Conservation (phyloP, 2,329 filamentous ascomycete genomes). For the Xylariaceae sp. region DNA sequence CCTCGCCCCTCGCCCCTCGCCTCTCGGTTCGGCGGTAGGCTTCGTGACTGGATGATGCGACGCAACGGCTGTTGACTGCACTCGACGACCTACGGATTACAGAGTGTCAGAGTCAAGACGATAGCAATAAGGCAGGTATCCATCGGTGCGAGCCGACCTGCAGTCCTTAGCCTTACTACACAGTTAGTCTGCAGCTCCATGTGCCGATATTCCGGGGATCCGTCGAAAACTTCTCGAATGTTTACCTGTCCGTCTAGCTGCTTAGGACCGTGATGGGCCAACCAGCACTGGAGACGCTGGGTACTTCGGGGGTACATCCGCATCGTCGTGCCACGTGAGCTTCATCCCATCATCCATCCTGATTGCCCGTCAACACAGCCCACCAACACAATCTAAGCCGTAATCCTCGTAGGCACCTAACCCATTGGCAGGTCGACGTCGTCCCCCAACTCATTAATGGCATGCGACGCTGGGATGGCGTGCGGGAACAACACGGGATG, state of each 20-base stretch:
- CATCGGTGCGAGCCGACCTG: conserved; percentile 12
- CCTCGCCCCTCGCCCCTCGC: too few relatives aligned
- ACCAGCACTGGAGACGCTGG: background rate
- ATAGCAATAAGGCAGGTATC: background rate
- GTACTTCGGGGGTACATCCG: background rate
- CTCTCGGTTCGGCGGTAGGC: too few relatives aligned
- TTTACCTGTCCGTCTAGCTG: background rate
- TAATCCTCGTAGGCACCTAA: background rate
- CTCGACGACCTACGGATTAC: too few relatives aligned
- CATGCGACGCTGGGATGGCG: background rate
- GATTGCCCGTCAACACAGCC: too few relatives aligned
- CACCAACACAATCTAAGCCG: too few relatives aligned
- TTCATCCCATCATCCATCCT: background rate
- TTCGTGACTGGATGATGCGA: background rate
- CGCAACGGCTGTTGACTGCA: background rate
- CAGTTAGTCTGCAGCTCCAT: conserved; percentile 4
- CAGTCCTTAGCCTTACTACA: background rate
- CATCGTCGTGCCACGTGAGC: background rate
- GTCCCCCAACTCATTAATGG: background rate
- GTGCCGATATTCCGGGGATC: conserved; percentile 17
- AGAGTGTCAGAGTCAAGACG: too few relatives aligned
- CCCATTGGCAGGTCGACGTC: background rate
- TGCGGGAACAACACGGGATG: background rate
- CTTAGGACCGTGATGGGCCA: background rate
- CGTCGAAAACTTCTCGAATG: background rate